These are phyloP conservation scores for Trichophyton equinum DNA, from an alignment of 2,329 filamentous ascomycete genomes.

Conservation along the genomic window DNA sequence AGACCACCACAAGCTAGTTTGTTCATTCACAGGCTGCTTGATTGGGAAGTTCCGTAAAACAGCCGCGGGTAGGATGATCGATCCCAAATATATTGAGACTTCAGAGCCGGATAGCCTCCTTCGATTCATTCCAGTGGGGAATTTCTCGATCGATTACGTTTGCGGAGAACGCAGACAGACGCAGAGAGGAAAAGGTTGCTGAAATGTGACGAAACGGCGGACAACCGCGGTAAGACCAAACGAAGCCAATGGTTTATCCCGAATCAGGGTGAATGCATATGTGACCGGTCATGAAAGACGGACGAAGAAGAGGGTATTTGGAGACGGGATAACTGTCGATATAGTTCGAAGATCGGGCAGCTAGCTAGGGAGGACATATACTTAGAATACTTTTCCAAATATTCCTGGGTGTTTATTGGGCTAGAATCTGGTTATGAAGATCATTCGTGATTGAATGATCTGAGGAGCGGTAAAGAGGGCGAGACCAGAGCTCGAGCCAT, in stretches of 20 bases:
- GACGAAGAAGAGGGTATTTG: background rate
- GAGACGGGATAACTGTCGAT: background rate
- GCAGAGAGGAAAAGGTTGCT: background rate
- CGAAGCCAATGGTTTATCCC: background rate
- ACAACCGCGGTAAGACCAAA: background rate
- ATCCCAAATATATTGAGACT: background rate
- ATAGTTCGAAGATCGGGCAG: background rate
- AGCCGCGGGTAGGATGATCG: background rate
- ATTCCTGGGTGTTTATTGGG: background rate
- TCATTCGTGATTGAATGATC: background rate
- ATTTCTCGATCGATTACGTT: background rate
- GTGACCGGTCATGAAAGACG: background rate
- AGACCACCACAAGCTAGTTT: background rate
- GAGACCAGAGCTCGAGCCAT: background rate
- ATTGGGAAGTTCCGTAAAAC: background rate
- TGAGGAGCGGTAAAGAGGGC: background rate
- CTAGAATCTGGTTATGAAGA: background rate
- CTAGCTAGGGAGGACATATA: background rate
- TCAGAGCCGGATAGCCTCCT: background rate
- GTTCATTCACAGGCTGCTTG: background rate
- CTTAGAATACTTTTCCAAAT: background rate
- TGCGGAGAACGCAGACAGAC: background rate
- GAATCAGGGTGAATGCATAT: background rate
- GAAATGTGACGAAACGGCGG: background rate
- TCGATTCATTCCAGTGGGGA: background rate